Percentiles rank a stretch among this genome's conserved stretches.
These are phyloP conservation scores for Didymella lethalis DNA, from an alignment of 2,329 filamentous ascomycete genomes.

Conservation along the genomic window DNA sequence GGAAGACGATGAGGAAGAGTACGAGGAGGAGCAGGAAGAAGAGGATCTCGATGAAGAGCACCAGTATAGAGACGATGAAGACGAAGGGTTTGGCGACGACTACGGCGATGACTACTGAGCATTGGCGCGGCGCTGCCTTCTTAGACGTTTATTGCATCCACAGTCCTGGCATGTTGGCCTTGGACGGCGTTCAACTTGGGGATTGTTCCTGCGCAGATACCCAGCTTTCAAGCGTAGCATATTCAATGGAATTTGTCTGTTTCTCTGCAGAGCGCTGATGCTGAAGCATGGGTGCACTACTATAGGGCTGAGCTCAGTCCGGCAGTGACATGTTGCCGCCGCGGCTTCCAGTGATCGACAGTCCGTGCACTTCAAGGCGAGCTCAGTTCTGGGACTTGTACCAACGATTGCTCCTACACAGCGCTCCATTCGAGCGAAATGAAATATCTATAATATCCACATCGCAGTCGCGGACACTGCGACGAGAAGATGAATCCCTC, in stretches of 20 bases:
- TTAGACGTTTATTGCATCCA: constrained; percentile 1
- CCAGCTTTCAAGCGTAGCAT: constrained; percentile 24
- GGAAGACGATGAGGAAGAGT: constrained; percentile 32
- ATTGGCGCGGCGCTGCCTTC: not conserved
- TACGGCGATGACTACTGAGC: constrained; percentile 37
- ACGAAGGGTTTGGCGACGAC: constrained; percentile 54
- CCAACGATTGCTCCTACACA: constrained; percentile 14
- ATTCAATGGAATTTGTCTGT: constrained; percentile 18
- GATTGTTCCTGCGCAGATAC: constrained; percentile 22
- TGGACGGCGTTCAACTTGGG: constrained; percentile 17
- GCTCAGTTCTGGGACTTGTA: constrained; percentile 12
- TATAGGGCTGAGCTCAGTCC: constrained; percentile 5
- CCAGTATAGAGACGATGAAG: constrained; percentile 54
- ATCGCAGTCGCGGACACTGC: constrained; percentile 26
- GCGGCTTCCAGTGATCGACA: constrained; percentile 17
- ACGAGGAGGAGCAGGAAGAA: constrained; percentile 46
- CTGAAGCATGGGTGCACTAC: not conserved
- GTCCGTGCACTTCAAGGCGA: constrained; percentile 19
- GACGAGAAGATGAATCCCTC: constrained; percentile 32
- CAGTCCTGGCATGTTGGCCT: constrained; percentile 6
- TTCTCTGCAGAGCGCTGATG: not conserved
- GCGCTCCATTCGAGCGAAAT: constrained; percentile 10
- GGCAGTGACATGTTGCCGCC: constrained; percentile 8
- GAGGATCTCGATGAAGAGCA: constrained; percentile 51
- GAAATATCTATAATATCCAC: constrained; percentile 15